Base-by-base conservation (phyloP, 2,329 filamentous ascomycete species). In the Hymenoscyphus scutula region DNA sequence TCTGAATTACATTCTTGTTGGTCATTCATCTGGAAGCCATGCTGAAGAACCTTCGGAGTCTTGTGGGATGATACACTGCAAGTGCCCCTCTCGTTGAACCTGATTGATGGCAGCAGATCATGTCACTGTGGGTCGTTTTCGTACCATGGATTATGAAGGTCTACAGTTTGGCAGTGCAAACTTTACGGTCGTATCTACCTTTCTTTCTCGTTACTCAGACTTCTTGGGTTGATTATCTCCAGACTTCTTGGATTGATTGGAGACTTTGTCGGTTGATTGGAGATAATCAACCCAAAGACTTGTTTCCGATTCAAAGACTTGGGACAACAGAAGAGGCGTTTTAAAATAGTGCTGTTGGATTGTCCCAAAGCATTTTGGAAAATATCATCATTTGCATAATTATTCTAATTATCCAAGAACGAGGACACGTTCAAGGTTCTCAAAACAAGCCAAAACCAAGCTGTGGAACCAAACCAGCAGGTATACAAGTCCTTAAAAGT, bases 381-480 rank as follows among this genome's bases (percentile, higher is more conserved):
- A 34, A 2, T 34, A 6, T 6, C 2, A 7, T 23, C 23, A 48
- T 3, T 11, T 25, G 5, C 11, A 29, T 29, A 29, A 29, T 3
- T 29, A 29, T 29, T 6, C 27, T 29, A 6, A 29, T 29, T 29
- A 29, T 6, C 6, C 6, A 6, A 10, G 41, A 25, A 23, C 23
- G 25, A 48, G 7, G 8, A 48, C 19, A 23, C 25, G 19, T 48
- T 23, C 11, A 11, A 23, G 2, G 19, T 25, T 48, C 41, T 1
- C 6, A 25, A 48, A 41, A 48, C 23, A 10, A 23, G 13, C 3
- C 6, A 25, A 48, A 41, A 48, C 23, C 11, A 23, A 25, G 41
- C 41, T 48, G 41, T 48, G 11, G 41, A 48, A 48, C 41, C 41
- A 45, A 45, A 45, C n/a, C 41, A 45, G n/a, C 38, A 45, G 41